Conservation (phyloP, 2,329 filamentous ascomycete species). For the Talaromyces islandicus region DNA sequence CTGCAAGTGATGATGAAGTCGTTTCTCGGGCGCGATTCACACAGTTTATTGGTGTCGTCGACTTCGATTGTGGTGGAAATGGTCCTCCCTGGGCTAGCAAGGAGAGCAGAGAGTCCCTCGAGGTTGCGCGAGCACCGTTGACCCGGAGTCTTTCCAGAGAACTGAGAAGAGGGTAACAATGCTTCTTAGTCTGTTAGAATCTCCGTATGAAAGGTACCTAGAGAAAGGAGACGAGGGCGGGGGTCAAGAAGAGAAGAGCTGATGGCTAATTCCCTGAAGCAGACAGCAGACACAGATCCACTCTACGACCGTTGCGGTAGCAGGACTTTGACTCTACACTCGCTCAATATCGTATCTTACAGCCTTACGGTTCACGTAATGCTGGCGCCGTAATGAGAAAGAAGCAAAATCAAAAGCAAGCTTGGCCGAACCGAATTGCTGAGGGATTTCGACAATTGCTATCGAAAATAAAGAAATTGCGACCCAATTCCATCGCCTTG, state of each 20-base stretch:
- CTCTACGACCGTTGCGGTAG: not conserved
- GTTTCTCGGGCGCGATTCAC: not conserved
- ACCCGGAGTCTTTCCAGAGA: not conserved
- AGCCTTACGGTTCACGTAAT: not conserved
- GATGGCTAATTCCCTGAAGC: not conserved
- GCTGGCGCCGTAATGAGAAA: not conserved
- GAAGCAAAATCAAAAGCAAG: not conserved
- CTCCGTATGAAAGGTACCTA: not conserved
- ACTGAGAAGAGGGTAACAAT: not conserved
- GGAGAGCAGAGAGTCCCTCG: not conserved
- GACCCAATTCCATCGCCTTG: slow-evolving; percentile 1
- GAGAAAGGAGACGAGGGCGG: not conserved
- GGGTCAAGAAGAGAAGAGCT: not conserved
- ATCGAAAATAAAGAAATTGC: not conserved
- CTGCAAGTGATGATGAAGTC: not conserved
- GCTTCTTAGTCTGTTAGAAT: not conserved
- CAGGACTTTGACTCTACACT: not conserved
- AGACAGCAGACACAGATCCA: not conserved
- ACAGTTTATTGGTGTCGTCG: not conserved
- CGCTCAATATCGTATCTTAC: not conserved
- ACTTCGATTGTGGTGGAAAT: not conserved
- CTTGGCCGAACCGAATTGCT: not conserved
- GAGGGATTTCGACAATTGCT: not conserved
- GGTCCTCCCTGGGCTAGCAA: not conserved
- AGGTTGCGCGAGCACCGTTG: not conserved